Conservation (phyloP, 2,329 filamentous ascomycete species). For the Paraconiothyrium brasiliense region DNA sequence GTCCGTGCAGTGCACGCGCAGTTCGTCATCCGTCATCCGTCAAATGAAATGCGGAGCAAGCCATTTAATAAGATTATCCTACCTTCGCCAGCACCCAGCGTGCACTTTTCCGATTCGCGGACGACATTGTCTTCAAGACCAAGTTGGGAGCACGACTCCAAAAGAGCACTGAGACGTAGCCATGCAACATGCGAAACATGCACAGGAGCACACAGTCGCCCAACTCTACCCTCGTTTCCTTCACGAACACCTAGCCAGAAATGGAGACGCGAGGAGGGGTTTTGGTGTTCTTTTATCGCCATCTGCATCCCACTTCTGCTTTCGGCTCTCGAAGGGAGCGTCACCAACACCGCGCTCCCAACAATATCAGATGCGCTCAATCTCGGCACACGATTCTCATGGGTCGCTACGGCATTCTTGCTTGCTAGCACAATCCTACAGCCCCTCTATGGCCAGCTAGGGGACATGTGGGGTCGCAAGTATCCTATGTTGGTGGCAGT, state of each 20-base stretch:
- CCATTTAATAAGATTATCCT: neutral
- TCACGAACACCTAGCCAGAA: conserved; percentile 15
- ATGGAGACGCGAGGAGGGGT: conserved; percentile 33
- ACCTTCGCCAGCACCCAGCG: conserved; percentile 3
- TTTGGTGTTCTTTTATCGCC: conserved; percentile 42
- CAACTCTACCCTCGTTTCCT: conserved; percentile 18
- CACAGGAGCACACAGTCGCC: conserved; percentile 1
- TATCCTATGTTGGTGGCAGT: conserved; percentile 50
- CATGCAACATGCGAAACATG: neutral
- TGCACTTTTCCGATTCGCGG: neutral
- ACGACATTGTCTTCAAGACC: neutral
- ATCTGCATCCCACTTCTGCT: conserved; percentile 45
- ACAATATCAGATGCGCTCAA: conserved; percentile 46
- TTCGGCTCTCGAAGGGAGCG: conserved; percentile 49
- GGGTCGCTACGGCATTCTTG: conserved; percentile 36
- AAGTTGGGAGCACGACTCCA: neutral
- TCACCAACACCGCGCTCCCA: conserved; percentile 54
- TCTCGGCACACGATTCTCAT: conserved; percentile 33
- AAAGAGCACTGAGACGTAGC: neutral
- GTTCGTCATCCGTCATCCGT: neutral
- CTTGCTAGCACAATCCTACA: conserved; percentile 55
- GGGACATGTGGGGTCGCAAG: conserved; percentile 64
- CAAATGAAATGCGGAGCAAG: neutral
- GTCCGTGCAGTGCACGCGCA: neutral
- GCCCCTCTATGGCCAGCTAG: conserved; percentile 61